Evolutionary conservation across 1,139 yeast genomes (phyloP), one percentile per base, ranked within the genome.

Genomic region (Hemisphaericaspora xylanilytica): DNA sequence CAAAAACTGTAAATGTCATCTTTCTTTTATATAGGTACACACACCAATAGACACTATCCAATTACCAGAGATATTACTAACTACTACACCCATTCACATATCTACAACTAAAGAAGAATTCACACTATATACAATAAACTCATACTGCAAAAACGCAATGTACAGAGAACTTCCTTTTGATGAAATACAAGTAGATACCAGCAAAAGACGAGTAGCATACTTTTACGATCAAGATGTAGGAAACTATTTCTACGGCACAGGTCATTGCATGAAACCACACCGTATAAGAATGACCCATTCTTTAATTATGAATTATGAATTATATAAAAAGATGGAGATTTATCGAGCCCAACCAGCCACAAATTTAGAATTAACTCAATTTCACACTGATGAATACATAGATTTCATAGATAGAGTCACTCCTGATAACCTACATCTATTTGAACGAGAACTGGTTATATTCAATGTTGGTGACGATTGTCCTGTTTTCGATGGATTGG

Each of bases 281-380:
- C 81, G 97, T 60, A 90, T 92, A 71, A 83, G 97, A 79, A 90
- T 92, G 97, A 95, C 97, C 7, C 97, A 92, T 63, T 86, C 96
- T 18, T 73, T 92, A 56, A 86, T 92, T 52, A 92, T 92, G 98
- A 92, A 92, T 67, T 92, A 92, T 59, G 98, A 97, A 3, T 74
- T 92, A 43, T 90, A 92, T 70, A 89, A 90, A 65, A 86, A 92
- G 65, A 92, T 92, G 97, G 98, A 92, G 63, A 90, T 92, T 39
- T 92, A 92, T 62, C 69, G 95, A 42, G 97, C 97, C 32, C 89
- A 92, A 61, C 97, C 98, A 0, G 98, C 98, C 33, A 92, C 97
- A 22, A 86, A 89, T 59, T 96, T 90, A 64, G 98, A 92, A 59
- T 89, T 92, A 96, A 88, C 97, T 53, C 97, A 92, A 65, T 90